Base-by-base conservation (phyloP, 768 basidiomycete genomes). In the Zangia roseola region DNA sequence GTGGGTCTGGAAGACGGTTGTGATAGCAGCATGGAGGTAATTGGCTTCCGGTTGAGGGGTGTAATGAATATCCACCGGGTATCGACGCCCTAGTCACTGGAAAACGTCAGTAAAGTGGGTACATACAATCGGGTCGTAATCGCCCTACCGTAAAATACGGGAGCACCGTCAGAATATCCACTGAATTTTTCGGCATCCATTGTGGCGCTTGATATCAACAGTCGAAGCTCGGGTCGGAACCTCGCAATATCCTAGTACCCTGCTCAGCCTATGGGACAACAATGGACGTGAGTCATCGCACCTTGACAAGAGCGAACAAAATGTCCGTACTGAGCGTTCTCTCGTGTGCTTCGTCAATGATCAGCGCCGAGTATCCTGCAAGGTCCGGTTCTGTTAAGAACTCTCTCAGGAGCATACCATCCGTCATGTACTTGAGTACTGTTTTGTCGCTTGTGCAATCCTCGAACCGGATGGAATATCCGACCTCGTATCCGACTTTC, bases 371-470 rank as follows among this genome's bases (percentile, higher is more conserved):
- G 66, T 98, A 99, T 5, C 91, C 91, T 13, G 92, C 95, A 45
- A 99, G 71, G 72, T 94, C 92, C 0, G 97, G 97, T 68, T 99
- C 97, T 10, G 97, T 98, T 62, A 99, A 72, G 70, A 98, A 98
- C 69, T 98, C 94, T 61, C 97, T 81, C 38, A 98, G 73, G 23
- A 99, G 77, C 97, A 99, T 98, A 28, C 97, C 97, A 63, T 99
- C 97, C 37, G 97, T 99, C 97, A 99, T 97, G 71, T 99, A 99
- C 71, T 99, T 98, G 62, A 99, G 76, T 37, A 94, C 88, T 5
- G 97, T 99, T 75, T 97, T 97, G 76, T 98, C 94, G 74, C 92
- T 97, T 17, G 97, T 99, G 68, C 94, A 97, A 69, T 99, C 97
- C 71, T 99, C 97, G 72, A 99, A 99, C 26, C 97, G 91, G 59